Percentiles rank a stretch among this genome's conserved stretches.
These are phyloP conservation scores for Strombidium stylifer DNA, from an alignment of 73 alveolate genomes.

Conservation along the genomic window DNA sequence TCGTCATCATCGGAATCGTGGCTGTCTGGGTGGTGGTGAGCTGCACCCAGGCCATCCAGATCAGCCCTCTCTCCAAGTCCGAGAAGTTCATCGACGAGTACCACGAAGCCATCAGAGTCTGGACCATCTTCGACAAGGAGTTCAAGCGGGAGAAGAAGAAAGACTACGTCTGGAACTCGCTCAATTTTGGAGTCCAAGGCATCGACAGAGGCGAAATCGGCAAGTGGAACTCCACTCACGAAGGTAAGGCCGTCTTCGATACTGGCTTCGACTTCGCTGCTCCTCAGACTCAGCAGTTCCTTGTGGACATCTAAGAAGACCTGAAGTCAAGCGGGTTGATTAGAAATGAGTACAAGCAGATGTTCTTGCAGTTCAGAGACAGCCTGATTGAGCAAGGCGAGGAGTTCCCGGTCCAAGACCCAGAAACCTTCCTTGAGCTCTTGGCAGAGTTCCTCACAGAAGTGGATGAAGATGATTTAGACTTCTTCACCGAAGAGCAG, in stretches of 20 bases:
- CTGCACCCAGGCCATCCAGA: background rate
- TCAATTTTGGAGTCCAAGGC: background rate
- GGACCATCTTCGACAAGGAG: background rate
- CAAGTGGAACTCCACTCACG: background rate
- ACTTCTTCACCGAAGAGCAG: too few relatives aligned
- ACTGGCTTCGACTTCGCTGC: slow-evolving; percentile 4
- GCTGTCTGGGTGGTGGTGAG: background rate
- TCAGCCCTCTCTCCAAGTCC: background rate
- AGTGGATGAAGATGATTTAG: background rate
- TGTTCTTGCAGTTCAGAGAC: background rate
- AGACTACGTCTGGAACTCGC: background rate
- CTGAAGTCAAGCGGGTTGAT: background rate
- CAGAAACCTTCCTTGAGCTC: background rate
- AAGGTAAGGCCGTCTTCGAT: background rate
- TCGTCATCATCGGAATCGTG: background rate
- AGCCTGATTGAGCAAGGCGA: background rate
- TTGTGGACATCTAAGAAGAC: background rate
- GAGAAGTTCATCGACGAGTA: background rate
- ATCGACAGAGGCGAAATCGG: background rate
- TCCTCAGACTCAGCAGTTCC: background rate
- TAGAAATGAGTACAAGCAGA: background rate
- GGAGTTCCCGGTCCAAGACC: background rate
- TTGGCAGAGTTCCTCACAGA: background rate
- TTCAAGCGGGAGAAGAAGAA: background rate
- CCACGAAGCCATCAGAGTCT: background rate